Evolutionary conservation across 2,329 filamentous ascomycete species (phyloP).

Genomic region (Lasiodiplodia citricola): DNA sequence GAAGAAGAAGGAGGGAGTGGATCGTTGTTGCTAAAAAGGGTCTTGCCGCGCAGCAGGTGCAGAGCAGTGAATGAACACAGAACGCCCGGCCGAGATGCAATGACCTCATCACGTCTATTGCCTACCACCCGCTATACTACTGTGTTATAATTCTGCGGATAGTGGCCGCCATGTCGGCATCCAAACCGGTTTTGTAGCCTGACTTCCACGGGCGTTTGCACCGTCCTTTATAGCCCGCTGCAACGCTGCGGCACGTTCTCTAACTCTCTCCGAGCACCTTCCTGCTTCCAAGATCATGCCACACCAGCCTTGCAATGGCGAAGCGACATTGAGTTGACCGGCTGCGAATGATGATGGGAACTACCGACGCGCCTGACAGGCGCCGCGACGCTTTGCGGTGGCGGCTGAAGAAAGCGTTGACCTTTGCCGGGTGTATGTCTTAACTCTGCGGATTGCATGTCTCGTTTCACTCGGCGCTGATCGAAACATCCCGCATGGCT

Average conservation of each 20-base stretch:
- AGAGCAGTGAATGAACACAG: not conserved
- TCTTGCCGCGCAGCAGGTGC: not conserved
- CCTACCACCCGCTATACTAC: not conserved
- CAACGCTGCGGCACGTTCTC: not conserved
- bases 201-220: not conserved
- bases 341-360: not conserved
- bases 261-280: not conserved
- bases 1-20: not conserved
- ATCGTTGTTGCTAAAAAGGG: not conserved
- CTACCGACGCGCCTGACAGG: not conserved
- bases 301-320: not conserved
- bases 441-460: not conserved
- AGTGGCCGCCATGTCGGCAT: not conserved
- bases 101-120: not conserved
- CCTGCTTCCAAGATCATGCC: not conserved
- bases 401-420: not conserved
- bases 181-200: not conserved
- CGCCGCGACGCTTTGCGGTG: not conserved
- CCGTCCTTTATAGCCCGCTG: not conserved
- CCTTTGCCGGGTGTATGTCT: not conserved
- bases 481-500: conserved; percentile 9
- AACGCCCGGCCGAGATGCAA: not conserved
- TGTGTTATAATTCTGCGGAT: not conserved
- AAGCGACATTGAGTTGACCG: not conserved
- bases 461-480: conserved; percentile 10